Conservation (phyloP, 1,284 basidiomycete species). For the Cutaneotrichosporon daszewskae region DNA sequence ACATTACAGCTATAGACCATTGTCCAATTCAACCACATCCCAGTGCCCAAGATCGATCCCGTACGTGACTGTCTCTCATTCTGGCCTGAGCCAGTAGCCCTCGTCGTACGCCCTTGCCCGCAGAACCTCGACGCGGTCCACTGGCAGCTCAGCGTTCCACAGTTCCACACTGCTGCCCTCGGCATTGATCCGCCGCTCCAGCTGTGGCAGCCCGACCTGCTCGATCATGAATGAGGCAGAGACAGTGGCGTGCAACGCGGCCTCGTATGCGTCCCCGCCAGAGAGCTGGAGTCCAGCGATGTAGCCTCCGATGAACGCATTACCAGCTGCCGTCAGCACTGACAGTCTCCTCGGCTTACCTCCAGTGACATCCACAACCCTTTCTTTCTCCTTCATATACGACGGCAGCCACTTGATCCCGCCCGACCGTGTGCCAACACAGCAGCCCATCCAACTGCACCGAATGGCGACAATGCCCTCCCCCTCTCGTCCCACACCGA, state of each 20-base stretch:
- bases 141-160: constrained; percentile 44
- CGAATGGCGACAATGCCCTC: constrained; percentile 36
- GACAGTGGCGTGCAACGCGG: constrained; percentile 34
- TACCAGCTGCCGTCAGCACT: constrained; percentile 39
- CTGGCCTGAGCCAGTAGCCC: no score
- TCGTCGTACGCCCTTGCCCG: no score
- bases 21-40: no score
- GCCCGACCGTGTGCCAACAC: constrained; percentile 27
- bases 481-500: constrained; percentile 27
- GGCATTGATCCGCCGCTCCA: no score
- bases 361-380: constrained; percentile 28
- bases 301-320: constrained; percentile 41
- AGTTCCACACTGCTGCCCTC: constrained; percentile 5
- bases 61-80: no score
- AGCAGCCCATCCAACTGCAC: constrained; percentile 35
- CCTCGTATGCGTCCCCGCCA: constrained; percentile 35
- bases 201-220: constrained; percentile 33
- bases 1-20: no score
- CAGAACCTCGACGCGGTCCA: no score
- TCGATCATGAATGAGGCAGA: constrained; percentile 42
- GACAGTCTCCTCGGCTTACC: no score
- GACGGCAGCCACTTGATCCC: constrained; percentile 38
- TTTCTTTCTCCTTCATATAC: constrained; percentile 20
- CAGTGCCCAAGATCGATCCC: no score
- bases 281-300: constrained; percentile 32